phyloP scores from a whole-genome alignment of 2,329 filamentous ascomycete genomes.

The Ophiostoma tasmaniense region DNA sequence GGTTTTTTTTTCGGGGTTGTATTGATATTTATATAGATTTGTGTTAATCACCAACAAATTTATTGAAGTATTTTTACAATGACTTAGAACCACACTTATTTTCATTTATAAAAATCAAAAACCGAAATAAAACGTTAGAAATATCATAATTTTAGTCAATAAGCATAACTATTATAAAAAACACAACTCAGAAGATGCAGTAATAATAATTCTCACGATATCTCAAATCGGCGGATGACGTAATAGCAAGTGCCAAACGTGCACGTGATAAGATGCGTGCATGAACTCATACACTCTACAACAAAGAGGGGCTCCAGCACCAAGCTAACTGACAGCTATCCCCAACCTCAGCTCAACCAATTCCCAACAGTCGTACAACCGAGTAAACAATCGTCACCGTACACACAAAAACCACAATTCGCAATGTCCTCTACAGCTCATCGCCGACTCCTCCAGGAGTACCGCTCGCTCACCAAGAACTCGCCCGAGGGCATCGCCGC shows the following conservation, averaged over 20 bases:
- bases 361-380: background rate
- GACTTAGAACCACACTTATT: too few relatives aligned
- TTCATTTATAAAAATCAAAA: too few relatives aligned
- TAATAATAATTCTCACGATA: background rate
- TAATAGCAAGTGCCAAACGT: background rate
- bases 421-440: constrained; percentile 55
- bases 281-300: background rate
- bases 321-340: background rate
- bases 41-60: too few relatives aligned
- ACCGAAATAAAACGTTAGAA: too few relatives aligned
- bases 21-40: too few relatives aligned
- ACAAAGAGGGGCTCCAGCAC: background rate
- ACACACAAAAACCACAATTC: background rate
- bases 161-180: too few relatives aligned
- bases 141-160: too few relatives aligned
- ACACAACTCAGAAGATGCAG: too few relatives aligned
- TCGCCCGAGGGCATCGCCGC: constrained; percentile 97
- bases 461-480: constrained; percentile 86
- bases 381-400: background rate
- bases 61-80: too few relatives aligned
- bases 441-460: constrained; percentile 88
- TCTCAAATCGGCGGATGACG: background rate
- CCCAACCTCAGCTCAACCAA: background rate
- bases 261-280: background rate
- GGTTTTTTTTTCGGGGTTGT: too few relatives aligned